These are phyloP conservation scores for Camelina sativa DNA, from an alignment of 345 rosid species.

Conservation along the genomic window DNA sequence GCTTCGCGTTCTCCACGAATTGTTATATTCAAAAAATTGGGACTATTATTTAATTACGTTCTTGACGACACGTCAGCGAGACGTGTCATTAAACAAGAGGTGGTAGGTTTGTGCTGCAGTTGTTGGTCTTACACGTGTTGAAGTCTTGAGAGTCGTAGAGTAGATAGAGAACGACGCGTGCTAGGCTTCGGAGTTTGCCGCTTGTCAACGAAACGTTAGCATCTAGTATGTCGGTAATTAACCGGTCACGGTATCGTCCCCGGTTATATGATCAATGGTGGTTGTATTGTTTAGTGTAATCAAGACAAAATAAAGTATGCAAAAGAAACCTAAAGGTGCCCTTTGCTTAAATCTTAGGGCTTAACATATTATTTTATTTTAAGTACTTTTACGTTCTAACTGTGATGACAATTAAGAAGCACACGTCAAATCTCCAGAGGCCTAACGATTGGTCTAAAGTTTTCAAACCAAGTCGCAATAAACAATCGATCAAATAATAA, in stretches of 20 bases:
- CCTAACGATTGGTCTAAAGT: too few species aligned
- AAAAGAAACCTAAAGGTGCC: too few species aligned
- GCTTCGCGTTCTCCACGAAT: constrained; percentile 15
- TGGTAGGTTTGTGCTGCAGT: constrained; percentile 34
- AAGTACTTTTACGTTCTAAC: too few species aligned
- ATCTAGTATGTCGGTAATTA: neutral
- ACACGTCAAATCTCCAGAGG: too few species aligned
- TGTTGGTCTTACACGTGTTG: constrained; percentile 31
- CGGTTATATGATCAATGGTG: neutral
- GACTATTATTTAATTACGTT: constrained; percentile 25
- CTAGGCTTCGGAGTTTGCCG: neutral
- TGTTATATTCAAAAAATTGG: constrained; percentile 13
- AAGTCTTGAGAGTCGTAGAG: constrained; percentile 21
- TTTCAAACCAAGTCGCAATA: too few species aligned
- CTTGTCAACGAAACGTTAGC: neutral
- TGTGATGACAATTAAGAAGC: too few species aligned
- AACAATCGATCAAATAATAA: too few species aligned
- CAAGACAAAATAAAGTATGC: too few species aligned
- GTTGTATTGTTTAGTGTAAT: too few species aligned
- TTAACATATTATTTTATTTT: too few species aligned
- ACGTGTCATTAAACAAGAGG: constrained; percentile 37
- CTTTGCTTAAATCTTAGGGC: too few species aligned
- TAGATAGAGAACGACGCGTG: constrained; percentile 14
- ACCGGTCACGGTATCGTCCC: neutral
- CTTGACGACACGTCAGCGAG: constrained; percentile 8